phyloP scores from a whole-genome alignment of 225 moss, liverwort and hornwort species.

The Rhytidiadelphus loreus region DNA sequence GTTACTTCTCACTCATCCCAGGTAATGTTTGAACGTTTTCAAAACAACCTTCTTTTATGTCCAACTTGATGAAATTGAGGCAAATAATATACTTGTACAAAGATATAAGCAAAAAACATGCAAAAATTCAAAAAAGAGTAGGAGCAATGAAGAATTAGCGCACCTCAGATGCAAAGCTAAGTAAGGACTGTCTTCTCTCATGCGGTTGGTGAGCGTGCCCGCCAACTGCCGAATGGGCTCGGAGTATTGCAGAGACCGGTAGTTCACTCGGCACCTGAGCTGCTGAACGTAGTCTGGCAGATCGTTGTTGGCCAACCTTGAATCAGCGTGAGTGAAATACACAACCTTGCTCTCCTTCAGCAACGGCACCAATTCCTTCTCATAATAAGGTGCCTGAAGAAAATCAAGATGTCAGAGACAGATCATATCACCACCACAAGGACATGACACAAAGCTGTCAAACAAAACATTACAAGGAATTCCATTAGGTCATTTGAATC shows the following conservation, averaged over 20 bases:
- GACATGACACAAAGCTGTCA: neutral
- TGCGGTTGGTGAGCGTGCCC: constrained; percentile 26
- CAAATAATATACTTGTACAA: neutral
- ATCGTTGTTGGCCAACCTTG: constrained; percentile 61
- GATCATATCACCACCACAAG: neutral
- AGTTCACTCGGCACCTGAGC: constrained; percentile 64
- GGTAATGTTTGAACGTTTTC: neutral
- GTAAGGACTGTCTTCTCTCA: constrained; percentile 45
- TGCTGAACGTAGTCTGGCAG: constrained; percentile 52
- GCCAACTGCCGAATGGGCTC: constrained; percentile 50
- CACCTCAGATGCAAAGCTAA: constrained; percentile 70
- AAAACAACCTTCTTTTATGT: neutral
- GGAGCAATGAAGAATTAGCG: neutral
- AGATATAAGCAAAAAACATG: neutral
- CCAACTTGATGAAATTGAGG: neutral
- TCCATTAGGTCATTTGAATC: neutral
- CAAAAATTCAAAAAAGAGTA: neutral
- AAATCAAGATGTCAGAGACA: neutral
- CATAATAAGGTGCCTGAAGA: constrained; percentile 58
- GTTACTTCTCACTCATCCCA: neutral
- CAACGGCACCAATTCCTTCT: constrained; percentile 28
- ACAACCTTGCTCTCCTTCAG: constrained; percentile 52
- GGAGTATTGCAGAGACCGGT: constrained; percentile 42
- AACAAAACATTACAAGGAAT: neutral
- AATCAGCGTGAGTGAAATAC: constrained; percentile 61